Evolutionary conservation across 495 filamentous ascomycete genomes (phyloP), one percentile per base, ranked within the genome.

Genomic region (Bacidia rubella): DNA sequence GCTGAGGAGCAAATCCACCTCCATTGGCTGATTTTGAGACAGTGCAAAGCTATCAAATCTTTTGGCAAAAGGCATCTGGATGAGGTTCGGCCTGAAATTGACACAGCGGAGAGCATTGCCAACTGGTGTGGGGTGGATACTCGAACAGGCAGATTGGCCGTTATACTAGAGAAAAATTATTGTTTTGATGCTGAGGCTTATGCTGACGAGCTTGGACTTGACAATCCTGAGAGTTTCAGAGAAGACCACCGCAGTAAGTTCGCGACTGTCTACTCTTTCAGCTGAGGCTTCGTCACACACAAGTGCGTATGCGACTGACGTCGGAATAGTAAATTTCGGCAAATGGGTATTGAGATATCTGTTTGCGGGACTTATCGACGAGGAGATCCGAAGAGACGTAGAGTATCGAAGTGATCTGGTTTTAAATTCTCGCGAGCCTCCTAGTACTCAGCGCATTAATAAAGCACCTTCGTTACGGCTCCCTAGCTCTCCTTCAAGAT

Each of bases 161-260:
- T 93, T 24, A 83, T 95, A 11, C 66, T 98, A 19, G 92, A 97
- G 59, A 86, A 89, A 42, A 94, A 92, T 59, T 89, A 92, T 55
- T 97, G 92, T 63, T 98, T 98, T 60, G 93, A 97, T 66, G 93
- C 90, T 35, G 92, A 98, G 63, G 84, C 93, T 68, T 98, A 98
- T 63, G 90, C 89, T 0, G 92, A 97, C 62, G 87, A 96, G 62
- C 67, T 87, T 10, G 68, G 79, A 15, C 51, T 90, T 45, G 74
- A 82, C 19, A 84, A 93, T 56, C 70, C 76, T 12, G 68, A 83
- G 20, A 83, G 90, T 15, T 93, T 94, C 60, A 75, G 83, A 43
- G 90, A 96, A 56, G 92, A 98, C 60, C 93, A 98, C 70, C 80
- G 92, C 70, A 90, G 88, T 94, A 80, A 63, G 83, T 64, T 46